A percentile compares a stretch with the other conserved stretches of the same genome.
Conservation (phyloP, 208 protist species). For the Trypanosoma cruzi region DNA sequence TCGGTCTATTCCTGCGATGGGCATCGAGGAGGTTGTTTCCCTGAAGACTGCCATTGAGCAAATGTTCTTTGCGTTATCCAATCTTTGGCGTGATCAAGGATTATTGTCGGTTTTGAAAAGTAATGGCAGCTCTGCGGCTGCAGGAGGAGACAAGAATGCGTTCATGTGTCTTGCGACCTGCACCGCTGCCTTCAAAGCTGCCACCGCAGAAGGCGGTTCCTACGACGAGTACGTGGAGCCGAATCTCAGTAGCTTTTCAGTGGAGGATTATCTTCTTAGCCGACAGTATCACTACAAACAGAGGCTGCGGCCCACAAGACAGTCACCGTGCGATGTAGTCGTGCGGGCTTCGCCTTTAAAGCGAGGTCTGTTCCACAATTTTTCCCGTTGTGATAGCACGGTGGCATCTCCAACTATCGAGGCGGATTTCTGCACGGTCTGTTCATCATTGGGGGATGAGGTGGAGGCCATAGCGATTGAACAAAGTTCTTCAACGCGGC, state of each 20-base stretch:
- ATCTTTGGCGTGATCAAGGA: background rate
- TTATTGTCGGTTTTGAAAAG: background rate
- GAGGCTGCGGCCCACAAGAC: background rate
- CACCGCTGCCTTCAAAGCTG: background rate
- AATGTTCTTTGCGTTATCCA: constrained; percentile 11
- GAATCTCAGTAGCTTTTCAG: constrained; percentile 1
- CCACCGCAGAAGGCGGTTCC: background rate
- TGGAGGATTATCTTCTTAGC: constrained; percentile 14
- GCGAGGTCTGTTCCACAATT: background rate
- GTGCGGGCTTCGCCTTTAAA: background rate
- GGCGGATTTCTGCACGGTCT: constrained; percentile 1
- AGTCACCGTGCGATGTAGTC: background rate
- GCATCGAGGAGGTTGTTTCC: constrained; percentile 2
- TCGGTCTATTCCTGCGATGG: background rate
- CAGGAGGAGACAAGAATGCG: background rate
- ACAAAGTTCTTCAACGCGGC: background rate
- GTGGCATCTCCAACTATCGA: background rate
- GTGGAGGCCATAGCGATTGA: background rate
- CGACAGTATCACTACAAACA: constrained; percentile 5
- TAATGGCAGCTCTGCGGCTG: background rate
- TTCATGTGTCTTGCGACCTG: background rate
- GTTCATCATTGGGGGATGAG: background rate
- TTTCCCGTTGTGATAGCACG: background rate
- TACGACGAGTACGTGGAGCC: background rate
- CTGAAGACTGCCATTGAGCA: constrained; percentile 22